Base-by-base conservation (phyloP, 2,329 filamentous ascomycete species). In the Harringtonia lauricola region DNA sequence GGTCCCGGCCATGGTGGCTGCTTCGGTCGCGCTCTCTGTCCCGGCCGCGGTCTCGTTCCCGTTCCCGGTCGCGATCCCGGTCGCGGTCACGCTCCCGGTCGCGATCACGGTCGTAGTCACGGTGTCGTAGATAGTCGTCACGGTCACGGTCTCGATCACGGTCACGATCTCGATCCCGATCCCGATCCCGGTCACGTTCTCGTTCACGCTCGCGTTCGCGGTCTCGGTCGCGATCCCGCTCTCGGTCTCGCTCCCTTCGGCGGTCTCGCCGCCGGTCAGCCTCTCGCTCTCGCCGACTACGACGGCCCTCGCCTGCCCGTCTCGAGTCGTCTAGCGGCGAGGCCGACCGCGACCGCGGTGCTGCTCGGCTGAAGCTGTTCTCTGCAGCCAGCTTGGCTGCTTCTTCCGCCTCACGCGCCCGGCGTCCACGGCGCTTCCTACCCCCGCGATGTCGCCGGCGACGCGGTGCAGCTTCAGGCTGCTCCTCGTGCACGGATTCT, bases 1-100 rank as follows among this genome's bases (percentile, higher is more conserved):
- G 24, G 9, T 19, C 33, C n/a, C 24, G 22, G 34, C 19, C 33
- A 9, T 33, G 33, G 18, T 41, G 65, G 26, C 65, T 59, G 22
- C 53, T 51, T 2, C 51, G 49, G 24, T 65, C 64, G 24, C 65
- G 58, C 19, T 54, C 33, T 8, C 41, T 22, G 18, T 41, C 65
- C 26, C 65, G 59, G 22, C 53, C 52, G 2, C 51, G 49, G 24
- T 65, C 64, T 26, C 65, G 58, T 19, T 54, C 53, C 13, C 36
- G 34, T 15, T 45, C 42, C 1, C 39, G 46, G 36, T 22, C 34
- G 7, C 42, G 31, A 4, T 41, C 31, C 14, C 38, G 33, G 21
- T 35, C 42, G 8, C 42, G 42, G 18, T 43, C 47, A 10, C 40
- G 36, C 13, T 44, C 41, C 18, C 41, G 36, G 10, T 44, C 45